A percentile compares a stretch with the other conserved stretches of the same genome.
Conservation (phyloP, 352 stramenopile genomes). For the Pythium scleroteichum region DNA sequence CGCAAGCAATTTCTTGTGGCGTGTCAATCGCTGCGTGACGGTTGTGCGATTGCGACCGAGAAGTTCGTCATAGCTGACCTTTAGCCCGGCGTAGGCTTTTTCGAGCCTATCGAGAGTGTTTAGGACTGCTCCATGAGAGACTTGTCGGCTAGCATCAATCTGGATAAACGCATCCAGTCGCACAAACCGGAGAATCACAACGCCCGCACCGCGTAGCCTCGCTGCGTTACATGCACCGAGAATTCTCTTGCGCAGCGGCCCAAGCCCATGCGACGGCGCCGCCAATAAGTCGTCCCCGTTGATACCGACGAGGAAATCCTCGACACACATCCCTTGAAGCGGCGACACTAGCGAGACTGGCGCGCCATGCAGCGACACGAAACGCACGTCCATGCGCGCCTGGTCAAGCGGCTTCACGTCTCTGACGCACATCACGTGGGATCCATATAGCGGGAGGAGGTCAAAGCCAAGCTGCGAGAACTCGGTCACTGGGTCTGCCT, state of each 20-base stretch:
- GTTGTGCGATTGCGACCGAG: slow-evolving; percentile 39
- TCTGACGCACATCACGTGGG: slow-evolving; percentile 20
- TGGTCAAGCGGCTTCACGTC: background rate
- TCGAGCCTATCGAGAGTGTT: slow-evolving; percentile 46
- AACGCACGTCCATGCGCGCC: slow-evolving; percentile 5
- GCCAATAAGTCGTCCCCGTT: slow-evolving; percentile 57
- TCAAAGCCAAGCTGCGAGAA: slow-evolving; percentile 48
- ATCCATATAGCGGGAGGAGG: slow-evolving; percentile 35
- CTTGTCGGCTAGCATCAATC: slow-evolving; percentile 36
- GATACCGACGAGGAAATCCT: slow-evolving; percentile 91
- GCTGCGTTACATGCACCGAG: slow-evolving; percentile 17
- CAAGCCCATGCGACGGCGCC: slow-evolving; percentile 33
- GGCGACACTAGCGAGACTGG: slow-evolving; percentile 28
- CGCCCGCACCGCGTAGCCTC: slow-evolving; percentile 24
- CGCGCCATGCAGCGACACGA: slow-evolving; percentile 42
- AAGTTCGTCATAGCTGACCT: slow-evolving; percentile 41
- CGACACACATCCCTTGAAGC: slow-evolving; percentile 44
- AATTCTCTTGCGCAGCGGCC: slow-evolving; percentile 49
- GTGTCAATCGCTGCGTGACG: slow-evolving; percentile 46
- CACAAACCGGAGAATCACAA: slow-evolving; percentile 60
- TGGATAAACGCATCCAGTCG: slow-evolving; percentile 42
- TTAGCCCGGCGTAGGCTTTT: slow-evolving; percentile 32
- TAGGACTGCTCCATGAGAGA: slow-evolving; percentile 52
- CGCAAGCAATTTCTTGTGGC: slow-evolving; percentile 64
- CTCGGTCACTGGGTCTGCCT: background rate